phyloP scores from a whole-genome alignment of 108 stramenopile species.

The Bacterosira constricta region DNA sequence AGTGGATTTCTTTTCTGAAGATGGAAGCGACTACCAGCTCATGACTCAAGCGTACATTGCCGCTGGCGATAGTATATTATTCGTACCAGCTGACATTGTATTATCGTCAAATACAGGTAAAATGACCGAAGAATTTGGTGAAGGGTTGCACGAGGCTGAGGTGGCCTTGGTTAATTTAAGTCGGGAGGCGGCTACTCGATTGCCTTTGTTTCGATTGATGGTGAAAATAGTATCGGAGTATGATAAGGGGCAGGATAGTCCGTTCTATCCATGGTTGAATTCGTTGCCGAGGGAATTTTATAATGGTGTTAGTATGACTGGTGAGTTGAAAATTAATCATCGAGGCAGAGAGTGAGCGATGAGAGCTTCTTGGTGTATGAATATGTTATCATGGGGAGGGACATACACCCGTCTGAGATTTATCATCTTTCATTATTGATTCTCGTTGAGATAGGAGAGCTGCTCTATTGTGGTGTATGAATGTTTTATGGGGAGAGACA shows the following conservation, averaged over 20 bases:
- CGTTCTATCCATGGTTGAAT: constrained; percentile 35
- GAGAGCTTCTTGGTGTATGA: no score
- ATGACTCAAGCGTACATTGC: constrained; percentile 18
- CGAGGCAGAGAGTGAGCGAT: no score
- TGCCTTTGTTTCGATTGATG: constrained; percentile 30
- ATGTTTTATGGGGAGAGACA: no score
- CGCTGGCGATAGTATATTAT: constrained; percentile 25
- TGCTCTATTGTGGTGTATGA: no score
- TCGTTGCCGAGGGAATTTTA: constrained; percentile 26
- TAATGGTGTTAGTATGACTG: constrained; percentile 30
- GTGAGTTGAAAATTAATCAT: no score
- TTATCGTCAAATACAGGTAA: background rate
- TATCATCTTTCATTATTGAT: no score
- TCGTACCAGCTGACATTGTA: constrained; percentile 19
- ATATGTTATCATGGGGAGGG: no score
- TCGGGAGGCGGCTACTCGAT: constrained; percentile 3
- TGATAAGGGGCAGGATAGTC: constrained; percentile 19
- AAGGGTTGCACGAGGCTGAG: constrained; percentile 4
- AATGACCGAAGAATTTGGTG: constrained; percentile 21
- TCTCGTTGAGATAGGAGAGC: no score
- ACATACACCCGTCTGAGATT: no score
- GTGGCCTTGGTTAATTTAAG: constrained; percentile 9
- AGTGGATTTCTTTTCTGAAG: constrained; percentile 43
- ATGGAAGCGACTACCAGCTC: constrained; percentile 13
- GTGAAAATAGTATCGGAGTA: constrained; percentile 34